Conservation (phyloP, 768 basidiomycete species). For the Tricholoma furcatifolium region DNA sequence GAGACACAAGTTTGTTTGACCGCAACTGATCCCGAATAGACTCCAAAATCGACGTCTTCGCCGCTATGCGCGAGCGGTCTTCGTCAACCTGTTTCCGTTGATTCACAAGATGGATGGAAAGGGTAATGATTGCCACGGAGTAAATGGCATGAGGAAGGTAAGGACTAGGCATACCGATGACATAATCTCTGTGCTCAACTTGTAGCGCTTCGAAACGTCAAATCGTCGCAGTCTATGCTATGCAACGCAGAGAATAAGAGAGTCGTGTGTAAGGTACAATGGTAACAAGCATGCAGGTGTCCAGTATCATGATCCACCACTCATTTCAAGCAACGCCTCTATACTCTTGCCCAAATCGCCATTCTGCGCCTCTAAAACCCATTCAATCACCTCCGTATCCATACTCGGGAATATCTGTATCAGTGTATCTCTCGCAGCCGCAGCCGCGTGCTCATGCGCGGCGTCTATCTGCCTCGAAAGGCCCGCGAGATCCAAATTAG, state of each 20-base stretch:
- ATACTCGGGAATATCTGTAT: conserved; percentile 85
- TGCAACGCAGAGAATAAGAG: no score
- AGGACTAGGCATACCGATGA: conserved; percentile 19
- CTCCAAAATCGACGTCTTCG: conserved; percentile 63
- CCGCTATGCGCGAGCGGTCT: conserved; percentile 51
- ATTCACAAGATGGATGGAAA: conserved; percentile 65
- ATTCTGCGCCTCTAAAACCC: conserved; percentile 86
- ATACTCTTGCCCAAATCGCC: conserved; percentile 91
- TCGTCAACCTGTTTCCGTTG: conserved; percentile 49
- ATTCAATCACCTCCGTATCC: conserved; percentile 82
- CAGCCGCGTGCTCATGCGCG: conserved; percentile 71
- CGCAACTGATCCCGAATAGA: conserved; percentile 54
- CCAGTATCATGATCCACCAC: conserved; percentile 32
- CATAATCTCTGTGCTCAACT: conserved; percentile 12
- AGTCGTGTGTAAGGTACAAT: not conserved
- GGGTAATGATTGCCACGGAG: conserved; percentile 61
- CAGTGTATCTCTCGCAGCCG: conserved; percentile 73
- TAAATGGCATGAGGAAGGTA: conserved; percentile 69
- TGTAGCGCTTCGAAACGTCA: not conserved
- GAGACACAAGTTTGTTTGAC: conserved; percentile 41
- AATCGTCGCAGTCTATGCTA: not conserved
- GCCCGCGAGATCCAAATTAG: conserved; percentile 64
- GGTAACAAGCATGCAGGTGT: not conserved
- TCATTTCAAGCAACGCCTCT: conserved; percentile 80
- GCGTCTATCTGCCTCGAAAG: conserved; percentile 77